Evolutionary conservation across 306 rosid genomes (phyloP).

Genomic region (Cucurbita argyrosperma): DNA sequence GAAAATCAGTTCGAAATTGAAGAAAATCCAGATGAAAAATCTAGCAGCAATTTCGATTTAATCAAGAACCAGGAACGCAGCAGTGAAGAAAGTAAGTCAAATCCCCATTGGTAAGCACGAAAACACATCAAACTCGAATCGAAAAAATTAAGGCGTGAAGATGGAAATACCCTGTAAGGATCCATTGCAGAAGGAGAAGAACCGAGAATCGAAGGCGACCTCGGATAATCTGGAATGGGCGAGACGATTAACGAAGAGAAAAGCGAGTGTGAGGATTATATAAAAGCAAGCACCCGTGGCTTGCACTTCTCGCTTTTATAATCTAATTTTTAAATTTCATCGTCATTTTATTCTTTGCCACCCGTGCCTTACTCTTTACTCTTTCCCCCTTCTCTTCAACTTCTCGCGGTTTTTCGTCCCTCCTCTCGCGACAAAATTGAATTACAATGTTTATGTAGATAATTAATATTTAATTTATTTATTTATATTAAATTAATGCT

Average conservation of each 20-base stretch:
- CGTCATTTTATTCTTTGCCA: neutral
- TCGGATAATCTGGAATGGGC: neutral
- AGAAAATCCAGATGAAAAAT: neutral
- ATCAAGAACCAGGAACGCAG: neutral
- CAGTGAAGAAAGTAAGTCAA: neutral
- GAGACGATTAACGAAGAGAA: neutral
- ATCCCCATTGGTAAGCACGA: neutral
- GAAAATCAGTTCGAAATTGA: neutral
- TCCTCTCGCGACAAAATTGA: neutral
- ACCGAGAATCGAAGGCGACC: neutral
- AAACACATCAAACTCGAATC: neutral
- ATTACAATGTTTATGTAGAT: no score
- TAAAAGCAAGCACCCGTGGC: neutral
- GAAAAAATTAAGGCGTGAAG: neutral
- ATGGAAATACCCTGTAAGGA: slow-evolving; percentile 39
- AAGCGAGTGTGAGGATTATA: neutral
- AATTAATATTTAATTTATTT: no score
- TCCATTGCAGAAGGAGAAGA: slow-evolving; percentile 28
- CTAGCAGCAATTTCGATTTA: neutral
- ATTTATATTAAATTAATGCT: no score
- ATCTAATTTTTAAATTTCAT: neutral
- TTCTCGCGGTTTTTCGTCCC: neutral
- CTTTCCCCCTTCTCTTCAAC: neutral
- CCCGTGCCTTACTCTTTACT: neutral
- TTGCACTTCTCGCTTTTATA: neutral